Percentiles rank a stretch among this genome's conserved stretches.
Evolutionary conservation across 2,329 filamentous ascomycete genomes (phyloP).

Genomic region (Bertia moriformis): DNA sequence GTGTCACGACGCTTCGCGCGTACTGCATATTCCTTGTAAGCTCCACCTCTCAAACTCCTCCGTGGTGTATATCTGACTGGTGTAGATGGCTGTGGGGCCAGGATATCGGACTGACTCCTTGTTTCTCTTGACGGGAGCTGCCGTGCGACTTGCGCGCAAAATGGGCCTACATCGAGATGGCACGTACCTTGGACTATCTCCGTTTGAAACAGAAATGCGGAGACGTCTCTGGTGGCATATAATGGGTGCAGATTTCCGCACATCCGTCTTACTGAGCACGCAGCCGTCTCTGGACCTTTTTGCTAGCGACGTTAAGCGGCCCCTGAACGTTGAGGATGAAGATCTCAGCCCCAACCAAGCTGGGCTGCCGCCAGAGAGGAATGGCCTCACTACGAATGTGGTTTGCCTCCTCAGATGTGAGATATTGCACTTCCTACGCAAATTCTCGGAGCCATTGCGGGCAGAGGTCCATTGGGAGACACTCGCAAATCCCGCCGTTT

Average conservation of each 20-base stretch:
- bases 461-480: constrained; percentile 12
- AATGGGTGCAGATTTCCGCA: constrained; percentile 51
- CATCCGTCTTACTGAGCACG: constrained; percentile 49
- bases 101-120: constrained; percentile 45
- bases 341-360: constrained; percentile 12
- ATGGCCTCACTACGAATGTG: constrained; percentile 20
- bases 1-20: constrained; percentile 52
- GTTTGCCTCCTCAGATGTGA: constrained; percentile 26
- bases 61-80: constrained; percentile 17
- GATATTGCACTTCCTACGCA: constrained; percentile 21
- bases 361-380: constrained; percentile 17
- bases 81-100: constrained; percentile 30
- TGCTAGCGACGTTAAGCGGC: constrained; percentile 36
- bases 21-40: constrained; percentile 51
- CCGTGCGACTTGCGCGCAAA: constrained; percentile 51
- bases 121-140: constrained; percentile 48
- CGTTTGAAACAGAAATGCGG: constrained; percentile 56
- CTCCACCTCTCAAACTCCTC: constrained; percentile 9
- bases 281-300: constrained; percentile 35
- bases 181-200: constrained; percentile 29
- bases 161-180: constrained; percentile 57
- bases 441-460: constrained; percentile 17
- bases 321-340: constrained; percentile 45
- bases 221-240: constrained; percentile 63
- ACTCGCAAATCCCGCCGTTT: constrained; percentile 3